Percentiles rank a stretch among this genome's conserved stretches.
phyloP scores from a whole-genome alignment of 306 rosid genomes.

The Pyrus communis region DNA sequence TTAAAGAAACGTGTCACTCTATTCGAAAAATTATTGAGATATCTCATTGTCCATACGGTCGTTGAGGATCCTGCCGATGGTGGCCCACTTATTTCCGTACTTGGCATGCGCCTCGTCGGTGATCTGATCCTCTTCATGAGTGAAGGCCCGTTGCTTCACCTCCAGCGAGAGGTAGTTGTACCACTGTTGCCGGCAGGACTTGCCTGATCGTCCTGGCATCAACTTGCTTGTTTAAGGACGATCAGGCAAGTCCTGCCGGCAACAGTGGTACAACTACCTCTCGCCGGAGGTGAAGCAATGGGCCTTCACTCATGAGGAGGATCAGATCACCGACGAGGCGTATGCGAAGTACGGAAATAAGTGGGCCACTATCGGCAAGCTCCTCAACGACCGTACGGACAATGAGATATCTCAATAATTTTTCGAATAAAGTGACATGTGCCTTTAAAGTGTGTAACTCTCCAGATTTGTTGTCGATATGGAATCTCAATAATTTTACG shows the following conservation, averaged over 20 bases:
- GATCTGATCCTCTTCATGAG: constrained; percentile 36
- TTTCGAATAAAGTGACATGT: no score
- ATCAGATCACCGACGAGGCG: constrained; percentile 25
- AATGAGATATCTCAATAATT: constrained; percentile 25
- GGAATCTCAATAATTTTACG: no score
- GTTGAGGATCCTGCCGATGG: constrained; percentile 46
- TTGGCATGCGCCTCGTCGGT: constrained; percentile 32
- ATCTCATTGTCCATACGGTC: constrained; percentile 59
- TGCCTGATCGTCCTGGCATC: no score
- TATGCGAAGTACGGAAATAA: constrained; percentile 41
- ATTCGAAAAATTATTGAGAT: no score
- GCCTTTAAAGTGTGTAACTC: no score
- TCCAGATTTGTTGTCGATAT: no score
- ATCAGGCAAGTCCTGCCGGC: constrained; percentile 53
- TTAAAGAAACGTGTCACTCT: no score
- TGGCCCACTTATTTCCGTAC: constrained; percentile 58
- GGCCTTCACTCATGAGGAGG: constrained; percentile 41
- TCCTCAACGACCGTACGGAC: constrained; percentile 51
- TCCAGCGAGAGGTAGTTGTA: no score
- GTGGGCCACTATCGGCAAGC: constrained; percentile 63
- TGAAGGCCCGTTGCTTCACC: constrained; percentile 26
- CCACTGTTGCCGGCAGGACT: no score
- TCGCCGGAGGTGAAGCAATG: constrained; percentile 51
- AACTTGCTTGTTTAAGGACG: no score
- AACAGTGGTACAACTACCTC: constrained; percentile 56